Base-by-base conservation (phyloP, 805 yeast genomes). In the Yarrowia sp. region DNA sequence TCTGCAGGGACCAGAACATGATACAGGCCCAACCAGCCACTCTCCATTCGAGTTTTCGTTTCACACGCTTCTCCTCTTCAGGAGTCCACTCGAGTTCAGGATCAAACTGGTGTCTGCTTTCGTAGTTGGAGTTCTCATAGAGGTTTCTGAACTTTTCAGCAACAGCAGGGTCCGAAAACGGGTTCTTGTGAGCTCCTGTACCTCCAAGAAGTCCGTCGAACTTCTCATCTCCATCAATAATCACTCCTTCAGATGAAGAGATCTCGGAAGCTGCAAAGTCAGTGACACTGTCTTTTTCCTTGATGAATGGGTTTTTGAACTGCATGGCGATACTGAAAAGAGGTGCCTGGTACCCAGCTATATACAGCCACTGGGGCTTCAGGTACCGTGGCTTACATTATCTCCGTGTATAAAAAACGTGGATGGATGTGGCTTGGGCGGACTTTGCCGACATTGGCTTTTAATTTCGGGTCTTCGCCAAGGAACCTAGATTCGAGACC, bases 1-100 rank as follows among this genome's bases (percentile, higher is more conserved):
- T 73, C 70, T 86, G 85, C 62, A 86, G 77, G 8, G 84, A 84
- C 50, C 83, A 74, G 71, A 86, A 85, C 84, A 85, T 79, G 65
- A 86, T 69, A 65, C 84, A 83, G 0, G 88, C 87, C 78, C 86
- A 78, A 22, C 84, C 73, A 2, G 85, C 77, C 28, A 86, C 88
- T 48, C 80, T 75, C 75, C 78, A 78, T 66, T 87, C 89, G 42
- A 84, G 75, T 69, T 83, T 85, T 73, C 83, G 70, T 15, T 80
- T 71, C 5, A 86, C 74, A 42, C 73, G 76, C 36, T 74, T 67
- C 67, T 86, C 89, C 69, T 84, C 88, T 50, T 79, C 76, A 3
- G 67, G 68, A 0, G 83, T 76, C 90, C 89, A 86, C 8, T 78
- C 77, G 38, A 84, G 79, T 0, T 78, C 76, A 0, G 89, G 87